A percentile compares a stretch with the other conserved stretches of the same genome.
These are phyloP conservation scores for Fusarium sp. DNA, from an alignment of 2,329 filamentous ascomycete species.

Conservation along the genomic window DNA sequence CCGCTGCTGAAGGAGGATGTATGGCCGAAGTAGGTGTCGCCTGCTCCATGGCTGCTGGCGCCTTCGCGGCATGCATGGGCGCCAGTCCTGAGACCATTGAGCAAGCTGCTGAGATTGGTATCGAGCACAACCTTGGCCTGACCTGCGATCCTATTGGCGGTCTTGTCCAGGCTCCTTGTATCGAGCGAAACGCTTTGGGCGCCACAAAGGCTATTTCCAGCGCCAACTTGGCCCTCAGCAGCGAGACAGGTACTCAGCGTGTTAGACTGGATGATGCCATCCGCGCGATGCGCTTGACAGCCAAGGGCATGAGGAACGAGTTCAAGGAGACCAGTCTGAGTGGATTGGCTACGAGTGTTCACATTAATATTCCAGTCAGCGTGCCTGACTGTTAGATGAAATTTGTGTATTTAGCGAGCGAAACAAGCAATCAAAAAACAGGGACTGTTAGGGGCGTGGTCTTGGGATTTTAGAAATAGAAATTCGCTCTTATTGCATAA, in stretches of 20 bases:
- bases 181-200: constrained; percentile 63
- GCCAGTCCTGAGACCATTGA: constrained; percentile 63
- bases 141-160: constrained; percentile 65
- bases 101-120: constrained; percentile 64
- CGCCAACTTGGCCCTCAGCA: constrained; percentile 61
- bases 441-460: constrained; percentile 9
- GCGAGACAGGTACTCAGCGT: constrained; percentile 60
- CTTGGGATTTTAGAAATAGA: constrained; percentile 16
- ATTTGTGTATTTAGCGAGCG: constrained; percentile 8
- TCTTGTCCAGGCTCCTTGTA: constrained; percentile 63
- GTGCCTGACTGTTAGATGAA: constrained; percentile 61
- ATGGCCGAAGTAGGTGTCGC: constrained; percentile 67
- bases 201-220: constrained; percentile 64
- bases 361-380: constrained; percentile 63
- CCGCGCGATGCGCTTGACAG: constrained; percentile 62
- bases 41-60: constrained; percentile 64
- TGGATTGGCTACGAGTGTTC: constrained; percentile 63
- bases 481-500: neutral
- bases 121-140: constrained; percentile 64
- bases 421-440: constrained; percentile 15
- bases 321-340: constrained; percentile 66
- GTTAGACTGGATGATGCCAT: constrained; percentile 64
- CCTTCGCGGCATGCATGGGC: constrained; percentile 64
- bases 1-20: constrained; percentile 63
- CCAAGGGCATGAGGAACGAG: constrained; percentile 64